Percentiles rank a stretch among this genome's conserved stretches.
Evolutionary conservation across 2,329 filamentous ascomycete species (phyloP).

Genomic region (Remersonia thermophila): DNA sequence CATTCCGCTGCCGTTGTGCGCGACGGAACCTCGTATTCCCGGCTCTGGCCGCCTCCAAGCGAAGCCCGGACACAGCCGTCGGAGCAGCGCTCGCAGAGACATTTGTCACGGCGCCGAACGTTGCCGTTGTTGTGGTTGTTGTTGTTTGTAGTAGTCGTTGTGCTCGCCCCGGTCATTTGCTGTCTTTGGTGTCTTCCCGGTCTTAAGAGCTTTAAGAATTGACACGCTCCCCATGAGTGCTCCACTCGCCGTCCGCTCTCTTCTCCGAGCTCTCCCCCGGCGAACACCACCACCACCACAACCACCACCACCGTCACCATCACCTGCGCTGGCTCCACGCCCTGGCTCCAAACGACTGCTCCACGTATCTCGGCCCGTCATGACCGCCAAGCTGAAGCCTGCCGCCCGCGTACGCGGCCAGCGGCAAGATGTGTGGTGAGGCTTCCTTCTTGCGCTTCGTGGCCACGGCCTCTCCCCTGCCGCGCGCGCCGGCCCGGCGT

Average conservation of each 20-base stretch:
- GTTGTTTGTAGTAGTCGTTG: too few species aligned
- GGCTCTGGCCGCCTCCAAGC: conserved; percentile 6
- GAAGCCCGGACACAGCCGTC: not conserved
- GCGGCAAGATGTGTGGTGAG: conserved; percentile 19
- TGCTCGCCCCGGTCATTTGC: too few species aligned
- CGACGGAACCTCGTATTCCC: not conserved
- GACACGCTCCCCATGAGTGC: conserved; percentile 5
- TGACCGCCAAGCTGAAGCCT: conserved; percentile 18
- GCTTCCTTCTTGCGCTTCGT: not conserved
- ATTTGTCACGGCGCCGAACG: not conserved
- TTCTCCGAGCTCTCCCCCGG: conserved; percentile 3
- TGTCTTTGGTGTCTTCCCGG: too few species aligned
- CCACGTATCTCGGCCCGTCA: conserved; percentile 1
- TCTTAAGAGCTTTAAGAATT: too few species aligned
- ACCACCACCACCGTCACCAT: not conserved
- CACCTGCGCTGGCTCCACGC: too few species aligned
- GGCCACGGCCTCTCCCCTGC: too few species aligned
- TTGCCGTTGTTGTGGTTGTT: not conserved
- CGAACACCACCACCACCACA: not conserved
- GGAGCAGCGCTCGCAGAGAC: not conserved
- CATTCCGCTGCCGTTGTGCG: not conserved
- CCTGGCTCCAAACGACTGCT: not conserved
- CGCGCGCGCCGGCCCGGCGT: too few species aligned
- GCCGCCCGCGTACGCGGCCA: conserved; percentile 16
- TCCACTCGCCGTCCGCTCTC: conserved; percentile 1